Evolutionary conservation across 2,329 filamentous ascomycete species (phyloP), one percentile per base, ranked within the genome.

Genomic region (Cercospora sp.): DNA sequence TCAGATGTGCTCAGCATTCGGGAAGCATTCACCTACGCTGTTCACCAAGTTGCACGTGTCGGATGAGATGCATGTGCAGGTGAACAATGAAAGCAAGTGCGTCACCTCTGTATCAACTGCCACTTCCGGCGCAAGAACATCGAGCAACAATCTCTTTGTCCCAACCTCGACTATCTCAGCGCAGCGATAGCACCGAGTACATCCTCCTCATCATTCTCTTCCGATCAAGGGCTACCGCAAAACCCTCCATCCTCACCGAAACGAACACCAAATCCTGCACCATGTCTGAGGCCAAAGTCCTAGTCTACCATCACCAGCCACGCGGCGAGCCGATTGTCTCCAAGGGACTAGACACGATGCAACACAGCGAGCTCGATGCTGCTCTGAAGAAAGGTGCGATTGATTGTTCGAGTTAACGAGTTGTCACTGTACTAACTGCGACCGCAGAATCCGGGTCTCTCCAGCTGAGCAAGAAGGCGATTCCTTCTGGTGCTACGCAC

Each of bases 251-350:
- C 16, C 33, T 45, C 39, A 18, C 20, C 16, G 16, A 39, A 1
- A 26, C 18, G 5, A 23, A 4, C 8, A 28, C 3, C 30, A 12
- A 60, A 28, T 8, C 33, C 68, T 28, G n/a, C 45, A 67, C 62
- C 69, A 51, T 66, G 12, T 45, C 58, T 8, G 53, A 62, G 31
- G 59, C 63, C 13, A 62, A 72, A 71, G 63, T 75, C 31, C 67
- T 75, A 9, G 73, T 75, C 26, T 75, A 75, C 62, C 71, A 75
- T 33, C 64, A 73, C 63, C 70, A 63, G 30, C 64, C 60, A 36
- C 53, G 67, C 16, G 67, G 60, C 57, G 16, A 51, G 26, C 31
- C 48, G 31, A 31, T 58, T 51, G 51, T 59, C 1, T n/a, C 7
- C 18, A 23, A 45, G n/a, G 36, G 60, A 2, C 16, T 62, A 5